Evolutionary conservation across 495 filamentous ascomycete species (phyloP).

Genomic region (Amorphotheca resinae): DNA sequence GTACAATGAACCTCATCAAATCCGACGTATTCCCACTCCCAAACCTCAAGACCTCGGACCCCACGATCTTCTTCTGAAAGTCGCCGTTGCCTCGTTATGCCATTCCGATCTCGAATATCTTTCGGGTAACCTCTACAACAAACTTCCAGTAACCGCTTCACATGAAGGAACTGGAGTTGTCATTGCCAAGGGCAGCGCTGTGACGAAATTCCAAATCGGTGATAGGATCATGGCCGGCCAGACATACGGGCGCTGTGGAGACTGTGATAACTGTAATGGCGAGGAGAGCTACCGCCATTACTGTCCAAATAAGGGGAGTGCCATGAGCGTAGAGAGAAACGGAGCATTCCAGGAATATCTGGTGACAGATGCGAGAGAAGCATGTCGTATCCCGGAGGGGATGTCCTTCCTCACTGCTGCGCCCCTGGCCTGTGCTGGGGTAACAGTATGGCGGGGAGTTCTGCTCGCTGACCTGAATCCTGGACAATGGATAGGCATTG

Average conservation of each 20-base stretch:
- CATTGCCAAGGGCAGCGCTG: constrained; percentile 31
- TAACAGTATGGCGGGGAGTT: constrained; percentile 41
- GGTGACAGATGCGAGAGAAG: constrained; percentile 31
- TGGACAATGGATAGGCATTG: constrained; percentile 38
- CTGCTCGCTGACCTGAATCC: constrained; percentile 28
- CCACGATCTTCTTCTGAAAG: constrained; percentile 43
- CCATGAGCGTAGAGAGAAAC: constrained; percentile 33
- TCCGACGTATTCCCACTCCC: constrained; percentile 37
- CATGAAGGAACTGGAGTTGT: constrained; percentile 49
- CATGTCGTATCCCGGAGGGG: constrained; percentile 32
- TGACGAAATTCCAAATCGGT: constrained; percentile 32
- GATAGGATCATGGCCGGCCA: constrained; percentile 37
- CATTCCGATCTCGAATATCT: constrained; percentile 46
- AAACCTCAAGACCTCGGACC: constrained; percentile 25
- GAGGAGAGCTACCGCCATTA: constrained; percentile 34
- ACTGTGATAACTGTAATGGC: constrained; percentile 34
- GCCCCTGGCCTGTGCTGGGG: constrained; percentile 44
- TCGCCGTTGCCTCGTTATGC: constrained; percentile 46
- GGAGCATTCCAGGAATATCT: constrained; percentile 44
- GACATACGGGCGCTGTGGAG: constrained; percentile 34
- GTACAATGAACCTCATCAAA: constrained; percentile 38
- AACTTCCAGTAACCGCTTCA: constrained; percentile 39
- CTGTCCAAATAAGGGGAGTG: constrained; percentile 24
- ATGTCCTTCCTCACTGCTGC: constrained; percentile 38
- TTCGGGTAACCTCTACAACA: constrained; percentile 29